Evolutionary conservation across 768 basidiomycete genomes (phyloP).

Genomic region (Auricularia sp.): DNA sequence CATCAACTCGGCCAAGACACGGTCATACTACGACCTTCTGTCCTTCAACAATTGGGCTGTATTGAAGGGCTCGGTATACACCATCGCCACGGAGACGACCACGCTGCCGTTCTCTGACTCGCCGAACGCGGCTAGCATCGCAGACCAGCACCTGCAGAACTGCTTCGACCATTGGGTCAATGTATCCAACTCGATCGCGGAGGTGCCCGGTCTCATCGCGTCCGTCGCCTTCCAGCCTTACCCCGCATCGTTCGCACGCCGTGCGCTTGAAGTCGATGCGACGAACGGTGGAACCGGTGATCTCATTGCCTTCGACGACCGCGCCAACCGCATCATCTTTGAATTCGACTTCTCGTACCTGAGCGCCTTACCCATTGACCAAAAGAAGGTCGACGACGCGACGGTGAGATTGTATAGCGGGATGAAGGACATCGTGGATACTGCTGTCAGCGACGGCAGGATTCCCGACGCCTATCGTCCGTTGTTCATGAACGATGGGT

Average conservation of each 20-base stretch:
- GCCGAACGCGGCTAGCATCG: background rate
- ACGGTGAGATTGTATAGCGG: slow-evolving; percentile 3
- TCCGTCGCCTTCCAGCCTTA: background rate
- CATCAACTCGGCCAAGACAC: background rate
- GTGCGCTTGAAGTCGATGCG: background rate
- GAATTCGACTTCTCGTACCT: slow-evolving; percentile 3
- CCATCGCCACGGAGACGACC: background rate
- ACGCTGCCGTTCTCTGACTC: background rate
- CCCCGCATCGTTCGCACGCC: background rate
- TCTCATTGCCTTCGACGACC: background rate
- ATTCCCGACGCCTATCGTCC: background rate
- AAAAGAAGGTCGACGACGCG: background rate
- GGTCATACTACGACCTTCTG: background rate
- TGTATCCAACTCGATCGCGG: background rate
- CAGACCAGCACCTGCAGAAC: background rate
- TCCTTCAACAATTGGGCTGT: background rate
- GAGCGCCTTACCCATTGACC: background rate
- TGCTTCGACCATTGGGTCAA: background rate
- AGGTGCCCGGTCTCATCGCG: background rate
- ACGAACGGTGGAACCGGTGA: background rate
- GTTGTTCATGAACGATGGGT: background rate
- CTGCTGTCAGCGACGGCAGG: background rate
- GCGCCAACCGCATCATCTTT: background rate
- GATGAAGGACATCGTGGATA: background rate
- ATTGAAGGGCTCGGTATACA: background rate